phyloP scores from a whole-genome alignment of 139 green algal genomes.

The Mesotaenium endlicherianum region DNA sequence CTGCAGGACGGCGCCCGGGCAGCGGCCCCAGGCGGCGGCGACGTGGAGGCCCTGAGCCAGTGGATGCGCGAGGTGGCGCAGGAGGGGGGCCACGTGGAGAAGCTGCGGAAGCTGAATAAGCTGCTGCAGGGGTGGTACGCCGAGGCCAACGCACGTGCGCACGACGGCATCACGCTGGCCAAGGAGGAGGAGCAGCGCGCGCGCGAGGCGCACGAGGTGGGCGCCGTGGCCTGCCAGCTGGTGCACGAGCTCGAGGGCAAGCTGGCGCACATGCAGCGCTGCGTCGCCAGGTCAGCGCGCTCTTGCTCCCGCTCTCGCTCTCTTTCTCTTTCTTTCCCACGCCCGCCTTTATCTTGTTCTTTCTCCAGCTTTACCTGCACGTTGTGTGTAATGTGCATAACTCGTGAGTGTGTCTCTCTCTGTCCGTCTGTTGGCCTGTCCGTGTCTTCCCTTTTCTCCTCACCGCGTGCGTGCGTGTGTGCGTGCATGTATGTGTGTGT shows the following conservation, averaged over 20 bases:
- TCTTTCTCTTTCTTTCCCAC: too few relatives aligned
- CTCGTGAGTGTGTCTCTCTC: not conserved
- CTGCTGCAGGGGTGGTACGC: conserved; percentile 18
- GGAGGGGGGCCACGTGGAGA: conserved; percentile 3
- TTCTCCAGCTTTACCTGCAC: not conserved
- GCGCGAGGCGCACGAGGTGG: not conserved
- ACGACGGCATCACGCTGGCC: not conserved
- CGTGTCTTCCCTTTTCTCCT: not conserved
- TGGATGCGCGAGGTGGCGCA: conserved; percentile 3
- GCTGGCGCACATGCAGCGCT: not conserved
- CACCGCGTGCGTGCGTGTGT: not conserved
- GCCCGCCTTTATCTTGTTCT: not conserved
- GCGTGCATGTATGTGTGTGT: not conserved
- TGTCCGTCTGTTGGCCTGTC: not conserved
- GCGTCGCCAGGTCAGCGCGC: too few relatives aligned
- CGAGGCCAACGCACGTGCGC: not conserved
- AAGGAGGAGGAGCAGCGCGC: not conserved
- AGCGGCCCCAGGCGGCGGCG: not conserved
- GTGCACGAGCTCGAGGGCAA: conserved; percentile 1
- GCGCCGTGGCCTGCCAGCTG: not conserved
- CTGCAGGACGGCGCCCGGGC: too few relatives aligned
- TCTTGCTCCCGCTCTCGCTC: too few relatives aligned
- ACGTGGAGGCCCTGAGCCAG: not conserved
- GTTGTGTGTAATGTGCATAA: not conserved
- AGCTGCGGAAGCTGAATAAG: not conserved